phyloP scores from a whole-genome alignment of 768 basidiomycete genomes.

The Termitomyces sp. region DNA sequence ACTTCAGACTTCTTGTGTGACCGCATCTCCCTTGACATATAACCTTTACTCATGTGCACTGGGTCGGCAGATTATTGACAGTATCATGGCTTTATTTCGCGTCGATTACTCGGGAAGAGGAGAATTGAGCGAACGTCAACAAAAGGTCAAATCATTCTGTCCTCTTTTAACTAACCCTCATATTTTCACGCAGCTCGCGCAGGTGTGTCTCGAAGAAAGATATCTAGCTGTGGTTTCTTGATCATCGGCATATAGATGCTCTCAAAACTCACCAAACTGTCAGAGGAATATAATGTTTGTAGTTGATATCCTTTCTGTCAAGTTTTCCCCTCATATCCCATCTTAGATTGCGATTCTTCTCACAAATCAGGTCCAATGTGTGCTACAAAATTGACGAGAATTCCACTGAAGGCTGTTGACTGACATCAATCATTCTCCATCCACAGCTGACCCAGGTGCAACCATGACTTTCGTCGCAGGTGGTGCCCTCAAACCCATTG shows the following conservation, averaged over 20 bases:
- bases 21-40: not conserved
- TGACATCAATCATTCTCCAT: not conserved
- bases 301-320: not conserved
- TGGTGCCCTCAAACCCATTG: constrained; percentile 87
- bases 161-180: constrained; percentile 12
- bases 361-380: constrained; percentile 93
- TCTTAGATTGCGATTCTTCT: constrained; percentile 77
- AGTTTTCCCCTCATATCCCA: constrained; percentile 11
- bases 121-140: constrained; percentile 90
- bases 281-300: constrained; percentile 86
- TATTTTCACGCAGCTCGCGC: constrained; percentile 63
- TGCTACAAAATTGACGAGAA: constrained; percentile 9
- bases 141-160: constrained; percentile 51
- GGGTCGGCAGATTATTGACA: constrained; percentile 76
- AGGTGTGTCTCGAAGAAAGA: constrained; percentile 39
- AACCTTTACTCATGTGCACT: constrained; percentile 9
- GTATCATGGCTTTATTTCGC: constrained; percentile 95
- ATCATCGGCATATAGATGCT: constrained; percentile 57
- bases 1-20: constrained; percentile 65
- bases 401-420: not conserved
- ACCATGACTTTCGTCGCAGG: constrained; percentile 95
- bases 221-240: not conserved
- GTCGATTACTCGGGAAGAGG: constrained; percentile 93
- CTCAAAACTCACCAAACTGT: constrained; percentile 84
- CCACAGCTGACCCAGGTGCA: constrained; percentile 86